Percentiles rank a stretch among this genome's conserved stretches.
Evolutionary conservation across 805 yeast genomes (phyloP).

Genomic region (Helenozyma baotianmanensis): DNA sequence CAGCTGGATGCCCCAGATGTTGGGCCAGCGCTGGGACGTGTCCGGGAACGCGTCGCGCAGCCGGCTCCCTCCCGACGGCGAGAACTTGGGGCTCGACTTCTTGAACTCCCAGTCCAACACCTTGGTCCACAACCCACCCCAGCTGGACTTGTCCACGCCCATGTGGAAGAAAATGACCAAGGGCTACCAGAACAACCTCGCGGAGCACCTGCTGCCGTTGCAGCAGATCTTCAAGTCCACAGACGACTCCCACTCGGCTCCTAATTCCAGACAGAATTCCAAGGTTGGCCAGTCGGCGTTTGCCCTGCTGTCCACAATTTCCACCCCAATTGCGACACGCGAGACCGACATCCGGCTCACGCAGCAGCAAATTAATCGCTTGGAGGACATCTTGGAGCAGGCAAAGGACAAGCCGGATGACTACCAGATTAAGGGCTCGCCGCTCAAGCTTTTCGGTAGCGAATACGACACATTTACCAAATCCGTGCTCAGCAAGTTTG

Average conservation of each 20-base stretch:
- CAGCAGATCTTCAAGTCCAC: conserved; percentile 27
- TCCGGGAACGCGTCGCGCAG: too few relatives aligned
- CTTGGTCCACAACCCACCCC: conserved; percentile 26
- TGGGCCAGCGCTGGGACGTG: conserved; percentile 32
- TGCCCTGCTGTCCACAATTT: conserved; percentile 13
- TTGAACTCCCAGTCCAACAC: conserved; percentile 21
- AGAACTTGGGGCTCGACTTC: conserved; percentile 10
- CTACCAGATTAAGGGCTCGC: conserved; percentile 26
- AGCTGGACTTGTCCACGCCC: conserved; percentile 9
- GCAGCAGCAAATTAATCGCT: conserved; percentile 17
- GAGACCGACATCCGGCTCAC: conserved; percentile 12
- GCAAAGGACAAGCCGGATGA: conserved; percentile 19
- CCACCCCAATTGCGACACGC: conserved; percentile 31
- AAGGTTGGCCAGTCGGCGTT: conserved; percentile 20
- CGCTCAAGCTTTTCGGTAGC: conserved; percentile 35
- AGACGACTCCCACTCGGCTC: conserved; percentile 12
- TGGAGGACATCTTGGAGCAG: conserved; percentile 21
- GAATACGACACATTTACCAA: conserved; percentile 41
- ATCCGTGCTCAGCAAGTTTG: conserved; percentile 16
- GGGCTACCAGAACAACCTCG: conserved; percentile 21
- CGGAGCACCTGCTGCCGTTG: conserved; percentile 20
- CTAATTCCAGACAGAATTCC: conserved; percentile 10
- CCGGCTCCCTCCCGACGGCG: too few relatives aligned
- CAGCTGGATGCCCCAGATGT: conserved; percentile 40
- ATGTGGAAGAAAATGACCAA: conserved; percentile 32